A percentile compares a stretch with the other conserved stretches of the same genome.
Conservation (phyloP, 306 rosid species). For the Quercus variabilis region DNA sequence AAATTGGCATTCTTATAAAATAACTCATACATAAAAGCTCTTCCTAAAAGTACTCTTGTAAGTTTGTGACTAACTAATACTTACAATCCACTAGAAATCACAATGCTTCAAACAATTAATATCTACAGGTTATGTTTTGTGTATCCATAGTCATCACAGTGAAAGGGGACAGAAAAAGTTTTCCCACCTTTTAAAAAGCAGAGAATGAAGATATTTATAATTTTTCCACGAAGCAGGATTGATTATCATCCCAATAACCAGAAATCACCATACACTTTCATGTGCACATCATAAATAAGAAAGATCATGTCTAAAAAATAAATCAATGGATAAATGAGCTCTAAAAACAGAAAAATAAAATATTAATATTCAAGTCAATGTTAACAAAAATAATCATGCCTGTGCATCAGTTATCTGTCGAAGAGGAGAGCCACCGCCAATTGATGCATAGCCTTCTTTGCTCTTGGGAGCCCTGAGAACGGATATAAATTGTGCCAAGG, state of each 20-base stretch:
- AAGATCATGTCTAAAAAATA: not conserved
- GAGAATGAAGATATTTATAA: not conserved
- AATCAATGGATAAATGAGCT: not conserved
- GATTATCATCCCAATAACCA: constrained; percentile 15
- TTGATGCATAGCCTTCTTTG: constrained; percentile 96
- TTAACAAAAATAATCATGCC: constrained; percentile 40
- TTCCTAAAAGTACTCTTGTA: not conserved
- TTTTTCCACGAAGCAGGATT: not conserved
- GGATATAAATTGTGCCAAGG: constrained; percentile 88
- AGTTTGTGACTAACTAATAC: not conserved
- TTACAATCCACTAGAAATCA: not conserved
- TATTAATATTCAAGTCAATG: not conserved
- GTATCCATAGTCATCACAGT: not conserved
- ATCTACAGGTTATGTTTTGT: not conserved
- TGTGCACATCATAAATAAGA: not conserved
- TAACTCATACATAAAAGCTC: not conserved
- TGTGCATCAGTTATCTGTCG: constrained; percentile 87
- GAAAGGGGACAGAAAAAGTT: not conserved
- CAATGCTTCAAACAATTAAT: not conserved
- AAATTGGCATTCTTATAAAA: not conserved
- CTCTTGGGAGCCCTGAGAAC: constrained; percentile 84
- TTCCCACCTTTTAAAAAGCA: not conserved
- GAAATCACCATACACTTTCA: not conserved
- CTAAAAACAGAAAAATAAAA: not conserved
- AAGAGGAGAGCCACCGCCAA: constrained; percentile 98